Evolutionary conservation across 2,329 filamentous ascomycete genomes (phyloP), one percentile per base, ranked within the genome.

Genomic region (Apiospora arundinis): DNA sequence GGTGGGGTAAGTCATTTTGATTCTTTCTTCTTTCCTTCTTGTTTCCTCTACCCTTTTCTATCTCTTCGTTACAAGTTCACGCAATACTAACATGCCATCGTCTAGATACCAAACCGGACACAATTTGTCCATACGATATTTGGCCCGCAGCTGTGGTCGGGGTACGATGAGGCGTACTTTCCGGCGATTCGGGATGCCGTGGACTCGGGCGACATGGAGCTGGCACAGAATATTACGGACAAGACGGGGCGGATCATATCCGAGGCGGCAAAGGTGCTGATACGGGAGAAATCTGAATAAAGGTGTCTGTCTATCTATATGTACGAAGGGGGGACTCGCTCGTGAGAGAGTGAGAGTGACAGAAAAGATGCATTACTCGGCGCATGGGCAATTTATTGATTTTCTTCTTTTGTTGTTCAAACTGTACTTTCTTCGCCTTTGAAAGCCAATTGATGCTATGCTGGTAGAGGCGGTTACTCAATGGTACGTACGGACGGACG

Each of bases 51-150:
- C n/a, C n/a, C n/a, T n/a, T n/a, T n/a, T n/a, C n/a, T n/a, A n/a
- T n/a, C n/a, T n/a, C n/a, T n/a, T n/a, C n/a, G n/a, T n/a, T n/a
- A n/a, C n/a, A n/a, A n/a, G n/a, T n/a, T n/a, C n/a, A n/a, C n/a
- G 2, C 23, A 14, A 18, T 32, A 32, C 12, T 56, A 60, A 37
- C 28, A 60, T 5, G 7, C 3, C 28, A 23, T 11, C 5, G 4
- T 71, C 70, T n/a, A 95, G 92, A 88, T 97, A 5, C 93, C 93
- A 49, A 94, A 94, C 76, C 91, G 95, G 74, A 93, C 93, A 6
- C 96, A 98, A 82, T 99, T 95, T 87, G 97, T 97, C 81, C 96
- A 98, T 82, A 88, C 97, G 78, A 84, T 99, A 71, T 97, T 95
- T 79, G 95, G 93, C 1, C 96, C 96, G 0, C 90, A 94, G 77